Conservation (phyloP, 306 rosid species). For the Cucurbita maxima region DNA sequence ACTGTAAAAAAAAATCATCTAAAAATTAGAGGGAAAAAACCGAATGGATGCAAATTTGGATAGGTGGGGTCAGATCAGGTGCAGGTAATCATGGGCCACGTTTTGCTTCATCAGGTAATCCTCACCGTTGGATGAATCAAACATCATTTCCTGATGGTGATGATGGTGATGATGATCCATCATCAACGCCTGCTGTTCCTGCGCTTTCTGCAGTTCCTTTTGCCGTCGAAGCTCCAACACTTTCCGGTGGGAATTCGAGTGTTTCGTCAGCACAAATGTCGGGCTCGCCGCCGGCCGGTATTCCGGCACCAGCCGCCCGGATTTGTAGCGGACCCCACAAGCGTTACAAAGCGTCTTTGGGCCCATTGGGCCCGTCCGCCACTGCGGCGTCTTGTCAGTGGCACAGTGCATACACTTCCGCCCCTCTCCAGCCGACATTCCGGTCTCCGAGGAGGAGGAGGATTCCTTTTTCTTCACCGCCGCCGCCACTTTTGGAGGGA, state of each 20-base stretch:
- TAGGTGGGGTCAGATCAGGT: conserved; percentile 23
- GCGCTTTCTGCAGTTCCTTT: background rate
- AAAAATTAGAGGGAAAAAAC: background rate
- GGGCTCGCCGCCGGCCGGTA: conserved; percentile 2
- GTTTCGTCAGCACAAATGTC: background rate
- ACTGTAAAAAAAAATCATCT: background rate
- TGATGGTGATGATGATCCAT: conserved; percentile 22
- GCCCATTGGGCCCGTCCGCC: conserved; percentile 5
- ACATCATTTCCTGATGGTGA: conserved; percentile 29
- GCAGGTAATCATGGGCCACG: conserved; percentile 48
- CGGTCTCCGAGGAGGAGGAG: background rate
- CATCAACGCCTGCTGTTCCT: conserved; percentile 2
- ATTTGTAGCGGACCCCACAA: conserved; percentile 1
- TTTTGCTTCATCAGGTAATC: conserved; percentile 69
- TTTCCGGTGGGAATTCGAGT: background rate
- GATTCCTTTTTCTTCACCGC: conserved; percentile 33
- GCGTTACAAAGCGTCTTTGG: conserved; percentile 3
- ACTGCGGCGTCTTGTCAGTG: conserved; percentile 3
- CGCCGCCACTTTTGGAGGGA: background rate
- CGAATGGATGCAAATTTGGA: background rate
- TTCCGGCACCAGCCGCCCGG: background rate
- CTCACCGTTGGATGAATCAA: conserved; percentile 51
- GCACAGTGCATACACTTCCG: conserved; percentile 3
- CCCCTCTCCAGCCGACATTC: conserved; percentile 13
- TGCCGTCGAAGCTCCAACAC: conserved; percentile 1